phyloP scores from a whole-genome alignment of 139 green algal species.

The Volvox africanus region DNA sequence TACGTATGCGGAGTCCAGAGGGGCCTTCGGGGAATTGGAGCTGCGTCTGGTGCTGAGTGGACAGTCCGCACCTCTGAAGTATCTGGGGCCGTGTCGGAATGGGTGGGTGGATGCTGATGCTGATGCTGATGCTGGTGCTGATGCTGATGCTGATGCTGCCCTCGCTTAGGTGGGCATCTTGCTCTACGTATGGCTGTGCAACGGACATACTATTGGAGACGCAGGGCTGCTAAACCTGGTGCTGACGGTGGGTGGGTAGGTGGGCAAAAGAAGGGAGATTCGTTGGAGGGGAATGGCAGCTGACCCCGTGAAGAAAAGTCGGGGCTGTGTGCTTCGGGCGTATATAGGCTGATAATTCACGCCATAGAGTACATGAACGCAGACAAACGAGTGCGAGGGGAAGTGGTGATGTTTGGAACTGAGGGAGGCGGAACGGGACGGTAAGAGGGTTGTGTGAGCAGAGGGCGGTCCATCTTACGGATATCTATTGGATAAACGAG shows the following conservation, averaged over 20 bases:
- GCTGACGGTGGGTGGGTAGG: slow-evolving; percentile 26
- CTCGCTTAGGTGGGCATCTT: background rate
- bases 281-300: no score
- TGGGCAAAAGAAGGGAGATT: background rate
- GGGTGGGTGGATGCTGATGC: no score
- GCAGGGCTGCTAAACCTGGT: slow-evolving; percentile 37
- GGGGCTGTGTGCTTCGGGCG: background rate
- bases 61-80: background rate
- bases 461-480: no score
- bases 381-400: no score
- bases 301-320: background rate
- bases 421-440: background rate
- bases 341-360: background rate
- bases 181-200: background rate
- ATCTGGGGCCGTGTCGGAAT: no score
- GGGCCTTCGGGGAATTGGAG: no score
- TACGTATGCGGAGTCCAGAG: no score
- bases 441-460: no score
- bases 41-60: background rate
- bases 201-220: background rate
- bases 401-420: no score
- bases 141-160: background rate
- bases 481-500: no score
- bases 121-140: background rate
- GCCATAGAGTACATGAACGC: no score